Percentiles rank a stretch among this genome's conserved stretches.
These are phyloP conservation scores for Vaccinium darrowii DNA, from an alignment of 148 eudicot genomes.

Conservation along the genomic window DNA sequence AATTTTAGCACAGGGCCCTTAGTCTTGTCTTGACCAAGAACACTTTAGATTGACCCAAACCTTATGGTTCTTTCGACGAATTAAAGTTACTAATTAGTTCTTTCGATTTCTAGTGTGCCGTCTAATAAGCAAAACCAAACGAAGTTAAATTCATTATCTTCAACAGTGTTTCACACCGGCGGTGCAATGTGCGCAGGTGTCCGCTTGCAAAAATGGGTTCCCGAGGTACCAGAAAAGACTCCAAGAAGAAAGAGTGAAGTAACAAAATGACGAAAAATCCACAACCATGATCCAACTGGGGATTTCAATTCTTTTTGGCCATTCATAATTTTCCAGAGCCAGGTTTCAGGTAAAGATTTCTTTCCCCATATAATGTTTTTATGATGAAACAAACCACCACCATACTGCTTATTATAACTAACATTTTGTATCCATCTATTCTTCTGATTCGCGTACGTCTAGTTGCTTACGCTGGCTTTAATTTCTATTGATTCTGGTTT, in stretches of 20 bases:
- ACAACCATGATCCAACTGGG: neutral
- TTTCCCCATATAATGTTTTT: neutral
- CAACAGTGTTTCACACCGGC: neutral
- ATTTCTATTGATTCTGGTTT: neutral
- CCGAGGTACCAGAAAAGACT: slow-evolving; percentile 69
- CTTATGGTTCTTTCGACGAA: neutral
- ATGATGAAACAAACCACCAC: neutral
- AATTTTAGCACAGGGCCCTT: neutral
- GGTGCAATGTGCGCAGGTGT: slow-evolving; percentile 43
- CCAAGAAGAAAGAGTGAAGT: slow-evolving; percentile 59
- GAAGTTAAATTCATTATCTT: neutral
- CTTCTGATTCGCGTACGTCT: neutral
- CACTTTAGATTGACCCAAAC: neutral
- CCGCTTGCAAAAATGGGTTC: slow-evolving; percentile 70
- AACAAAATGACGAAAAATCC: neutral
- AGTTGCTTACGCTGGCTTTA: neutral
- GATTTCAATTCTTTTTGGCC: neutral
- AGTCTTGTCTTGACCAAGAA: neutral
- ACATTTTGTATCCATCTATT: neutral
- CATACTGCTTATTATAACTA: neutral
- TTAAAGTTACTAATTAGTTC: neutral
- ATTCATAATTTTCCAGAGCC: slow-evolving; percentile 27
- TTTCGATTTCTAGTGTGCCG: neutral
- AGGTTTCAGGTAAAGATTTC: slow-evolving; percentile 39
- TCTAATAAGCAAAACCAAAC: no score